Evolutionary conservation across 2,329 filamentous ascomycete genomes (phyloP).

Genomic region (Ophiocordyceps camponoti-leonardi): DNA sequence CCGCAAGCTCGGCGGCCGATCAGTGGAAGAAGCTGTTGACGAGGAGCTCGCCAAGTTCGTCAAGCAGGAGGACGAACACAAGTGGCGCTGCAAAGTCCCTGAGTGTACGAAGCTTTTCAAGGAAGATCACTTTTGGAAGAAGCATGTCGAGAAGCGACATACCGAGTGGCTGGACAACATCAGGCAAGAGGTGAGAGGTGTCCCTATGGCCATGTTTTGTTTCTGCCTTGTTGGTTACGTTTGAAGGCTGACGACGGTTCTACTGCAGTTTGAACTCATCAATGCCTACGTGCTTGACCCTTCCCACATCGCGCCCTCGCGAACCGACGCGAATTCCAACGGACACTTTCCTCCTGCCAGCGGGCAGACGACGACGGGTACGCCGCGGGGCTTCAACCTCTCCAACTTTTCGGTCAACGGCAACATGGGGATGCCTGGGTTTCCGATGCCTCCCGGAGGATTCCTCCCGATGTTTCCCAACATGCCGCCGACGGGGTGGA

Average conservation of each 20-base stretch:
- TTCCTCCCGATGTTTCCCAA: slow-evolving; percentile 39
- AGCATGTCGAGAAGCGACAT: slow-evolving; percentile 95
- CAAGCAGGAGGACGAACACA: slow-evolving; percentile 94
- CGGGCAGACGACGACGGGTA: slow-evolving; percentile 61
- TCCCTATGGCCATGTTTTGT: background rate
- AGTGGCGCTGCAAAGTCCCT: slow-evolving; percentile 90
- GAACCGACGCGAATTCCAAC: slow-evolving; percentile 88
- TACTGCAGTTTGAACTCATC: slow-evolving; percentile 59
- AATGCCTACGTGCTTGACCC: slow-evolving; percentile 92
- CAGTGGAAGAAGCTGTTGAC: slow-evolving; percentile 67
- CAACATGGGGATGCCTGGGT: slow-evolving; percentile 42
- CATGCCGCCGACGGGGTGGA: slow-evolving; percentile 32
- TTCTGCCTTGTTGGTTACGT: background rate
- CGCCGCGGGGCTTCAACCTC: slow-evolving; percentile 81
- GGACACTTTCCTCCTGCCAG: slow-evolving; percentile 80
- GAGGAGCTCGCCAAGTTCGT: slow-evolving; percentile 78
- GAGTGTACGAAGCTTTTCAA: slow-evolving; percentile 97
- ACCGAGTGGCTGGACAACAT: slow-evolving; percentile 68
- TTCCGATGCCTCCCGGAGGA: slow-evolving; percentile 30
- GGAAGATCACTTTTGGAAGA: slow-evolving; percentile 91
- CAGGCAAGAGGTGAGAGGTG: slow-evolving; percentile 52
- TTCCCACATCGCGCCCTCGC: slow-evolving; percentile 80
- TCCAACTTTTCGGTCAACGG: slow-evolving; percentile 48
- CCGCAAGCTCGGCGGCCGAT: slow-evolving; percentile 77
- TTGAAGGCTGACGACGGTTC: background rate